Evolutionary conservation across 345 rosid genomes (phyloP), one percentile per base, ranked within the genome.

Genomic region (Tarenaya hassleriana): DNA sequence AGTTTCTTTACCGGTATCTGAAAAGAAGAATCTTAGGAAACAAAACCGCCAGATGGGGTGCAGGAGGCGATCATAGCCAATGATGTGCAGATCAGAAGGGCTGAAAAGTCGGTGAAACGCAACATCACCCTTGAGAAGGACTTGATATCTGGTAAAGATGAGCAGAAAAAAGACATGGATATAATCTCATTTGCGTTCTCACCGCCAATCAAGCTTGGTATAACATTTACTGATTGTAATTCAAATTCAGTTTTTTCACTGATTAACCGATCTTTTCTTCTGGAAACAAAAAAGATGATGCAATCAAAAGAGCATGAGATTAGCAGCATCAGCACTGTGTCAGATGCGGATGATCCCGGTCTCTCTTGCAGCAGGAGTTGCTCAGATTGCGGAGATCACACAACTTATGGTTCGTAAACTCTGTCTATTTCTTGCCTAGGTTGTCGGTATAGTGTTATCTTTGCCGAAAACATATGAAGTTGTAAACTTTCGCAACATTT

Each of bases 101-200:
- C 70, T 41, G 71, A 58, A 29, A 61, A 63, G 62, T 45, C 76
- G 37, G 38, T 63, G 47, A 80, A 75, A 69, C 55, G 82, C 55
- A 73, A 69, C 47, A 46, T 62, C 46, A 70, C 74, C 44, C 41
- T 41, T 34, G 78, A 76, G 37, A 74, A 72, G 49, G 49, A 52
- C 41, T 35, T 48, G 67, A 74, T 62, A 31, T 14, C 34, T 48
- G 60, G 49, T 2, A 18, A 34, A 45, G 73, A 70, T 65, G 69
- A 68, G 56, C 56, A 55, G 41, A 72, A 80, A 62, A 69, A 64
- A 27, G 71, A 76, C 49, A 73, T 64, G 71, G 91, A 90, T 72
- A 77, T 90, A 56, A 76, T 90, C 75, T 90, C 95, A 14, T 90
- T 90, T 69, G 83, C 88, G 8, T 90, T 90, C 56, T 72, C 90